These are phyloP conservation scores for Solanum hybrid DNA, from an alignment of 305 asterid genomes.

Conservation along the genomic window DNA sequence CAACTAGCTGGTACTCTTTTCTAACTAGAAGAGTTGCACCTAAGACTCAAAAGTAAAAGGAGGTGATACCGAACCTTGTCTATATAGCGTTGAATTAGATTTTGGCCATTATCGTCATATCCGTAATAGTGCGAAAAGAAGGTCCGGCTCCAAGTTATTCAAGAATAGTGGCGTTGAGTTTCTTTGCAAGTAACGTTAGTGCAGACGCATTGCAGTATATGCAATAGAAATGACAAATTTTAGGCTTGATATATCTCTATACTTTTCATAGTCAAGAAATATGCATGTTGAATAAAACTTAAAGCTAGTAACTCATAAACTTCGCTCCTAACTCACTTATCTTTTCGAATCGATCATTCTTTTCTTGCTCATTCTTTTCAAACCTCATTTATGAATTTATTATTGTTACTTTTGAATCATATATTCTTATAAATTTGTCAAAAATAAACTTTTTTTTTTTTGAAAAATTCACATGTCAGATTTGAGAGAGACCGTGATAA, in stretches of 20 bases:
- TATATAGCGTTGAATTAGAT: not conserved
- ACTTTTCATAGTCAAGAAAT: not conserved
- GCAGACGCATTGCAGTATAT: not conserved
- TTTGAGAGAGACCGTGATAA: no score
- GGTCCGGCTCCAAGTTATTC: not conserved
- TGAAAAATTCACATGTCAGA: not conserved
- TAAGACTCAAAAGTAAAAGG: not conserved
- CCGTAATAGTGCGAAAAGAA: not conserved
- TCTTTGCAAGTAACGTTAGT: not conserved
- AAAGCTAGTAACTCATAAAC: not conserved
- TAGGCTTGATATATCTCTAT: not conserved
- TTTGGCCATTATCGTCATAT: no score
- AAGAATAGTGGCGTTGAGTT: not conserved
- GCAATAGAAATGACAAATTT: not conserved
- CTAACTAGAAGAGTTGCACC: not conserved
- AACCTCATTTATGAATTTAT: not conserved
- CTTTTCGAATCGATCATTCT: not conserved
- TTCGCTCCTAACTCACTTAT: not conserved
- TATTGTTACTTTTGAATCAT: not conserved
- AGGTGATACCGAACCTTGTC: not conserved
- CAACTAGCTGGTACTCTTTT: not conserved
- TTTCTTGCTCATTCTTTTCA: not conserved
- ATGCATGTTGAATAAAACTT: not conserved
- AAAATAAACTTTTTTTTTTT: not conserved
- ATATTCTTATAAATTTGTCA: not conserved